phyloP scores from a whole-genome alignment of 2,329 filamentous ascomycete genomes.

The Fusarium algeriense region DNA sequence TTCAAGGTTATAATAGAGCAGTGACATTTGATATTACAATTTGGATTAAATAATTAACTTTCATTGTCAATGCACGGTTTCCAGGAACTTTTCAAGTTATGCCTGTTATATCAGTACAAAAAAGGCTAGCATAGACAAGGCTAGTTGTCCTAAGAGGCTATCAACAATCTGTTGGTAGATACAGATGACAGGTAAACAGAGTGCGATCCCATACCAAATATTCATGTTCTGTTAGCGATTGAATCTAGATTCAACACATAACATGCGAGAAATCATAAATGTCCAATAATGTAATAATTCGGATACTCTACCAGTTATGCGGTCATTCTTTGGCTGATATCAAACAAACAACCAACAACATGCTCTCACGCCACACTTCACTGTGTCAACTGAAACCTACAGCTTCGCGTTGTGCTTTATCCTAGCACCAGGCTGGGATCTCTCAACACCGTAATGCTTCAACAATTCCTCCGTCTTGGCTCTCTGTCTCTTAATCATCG shows the following conservation, averaged over 20 bases:
- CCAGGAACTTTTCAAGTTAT: not conserved
- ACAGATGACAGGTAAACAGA: not conserved
- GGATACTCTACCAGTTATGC: conserved; percentile 1
- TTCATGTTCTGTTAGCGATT: not conserved
- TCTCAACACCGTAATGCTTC: conserved; percentile 65
- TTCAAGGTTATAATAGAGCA: not conserved
- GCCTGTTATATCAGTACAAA: not conserved
- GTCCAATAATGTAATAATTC: conserved; percentile 1
- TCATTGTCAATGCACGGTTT: not conserved
- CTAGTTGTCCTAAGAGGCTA: not conserved
- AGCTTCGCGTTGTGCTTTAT: conserved; percentile 62
- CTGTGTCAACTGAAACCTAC: conserved; percentile 49
- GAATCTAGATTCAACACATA: not conserved
- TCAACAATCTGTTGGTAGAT: not conserved
- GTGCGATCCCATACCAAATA: no score
- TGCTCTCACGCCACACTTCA: conserved; percentile 8
- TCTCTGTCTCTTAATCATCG: conserved; percentile 73
- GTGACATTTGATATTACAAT: not conserved
- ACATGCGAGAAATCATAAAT: conserved; percentile 3
- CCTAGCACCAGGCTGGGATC: conserved; percentile 63
- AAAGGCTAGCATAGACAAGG: not conserved
- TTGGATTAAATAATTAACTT: not conserved
- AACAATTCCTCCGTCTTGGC: conserved; percentile 75
- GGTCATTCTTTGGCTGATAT: not conserved
- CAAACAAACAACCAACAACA: conserved; percentile 8